These are phyloP conservation scores for Lactuca saligna DNA, from an alignment of 129 eudicot genomes.

Conservation along the genomic window DNA sequence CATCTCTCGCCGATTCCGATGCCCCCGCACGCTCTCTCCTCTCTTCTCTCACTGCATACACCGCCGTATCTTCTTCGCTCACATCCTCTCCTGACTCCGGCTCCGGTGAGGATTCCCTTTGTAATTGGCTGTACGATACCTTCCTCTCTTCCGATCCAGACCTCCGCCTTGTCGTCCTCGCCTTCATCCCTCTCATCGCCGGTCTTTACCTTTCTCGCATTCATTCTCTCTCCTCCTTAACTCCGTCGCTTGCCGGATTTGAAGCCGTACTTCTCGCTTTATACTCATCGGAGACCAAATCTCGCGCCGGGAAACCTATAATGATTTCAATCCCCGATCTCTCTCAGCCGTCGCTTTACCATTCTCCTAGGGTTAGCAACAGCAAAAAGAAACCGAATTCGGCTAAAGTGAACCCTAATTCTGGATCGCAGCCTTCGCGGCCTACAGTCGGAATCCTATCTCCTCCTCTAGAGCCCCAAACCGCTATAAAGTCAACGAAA, in stretches of 20 bases:
- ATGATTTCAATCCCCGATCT: slow-evolving; percentile 65
- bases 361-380: slow-evolving; percentile 51
- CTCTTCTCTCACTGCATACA: slow-evolving; percentile 62
- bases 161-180: slow-evolving; percentile 79
- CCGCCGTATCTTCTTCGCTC: slow-evolving; percentile 52
- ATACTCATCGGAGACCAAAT: slow-evolving; percentile 65
- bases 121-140: slow-evolving; percentile 91
- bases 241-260: slow-evolving; percentile 66
- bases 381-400: slow-evolving; percentile 29
- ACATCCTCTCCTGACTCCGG: slow-evolving; percentile 63
- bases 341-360: slow-evolving; percentile 79
- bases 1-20: slow-evolving; percentile 87
- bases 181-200: slow-evolving; percentile 62
- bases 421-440: slow-evolving; percentile 11
- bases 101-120: slow-evolving; percentile 69
- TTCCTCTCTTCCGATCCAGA: slow-evolving; percentile 78
- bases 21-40: slow-evolving; percentile 85
- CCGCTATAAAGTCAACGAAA: slow-evolving; percentile 77
- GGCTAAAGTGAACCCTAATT: slow-evolving; percentile 35
- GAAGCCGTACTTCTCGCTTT: slow-evolving; percentile 76
- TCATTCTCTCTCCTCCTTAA: slow-evolving; percentile 37
- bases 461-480: slow-evolving; percentile 75
- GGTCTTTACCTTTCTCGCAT: slow-evolving; percentile 61
- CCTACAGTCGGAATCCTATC: slow-evolving; percentile 54
- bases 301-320: slow-evolving; percentile 72